Conservation (phyloP, 163 green algal genomes). For the Volvox carteri region DNA sequence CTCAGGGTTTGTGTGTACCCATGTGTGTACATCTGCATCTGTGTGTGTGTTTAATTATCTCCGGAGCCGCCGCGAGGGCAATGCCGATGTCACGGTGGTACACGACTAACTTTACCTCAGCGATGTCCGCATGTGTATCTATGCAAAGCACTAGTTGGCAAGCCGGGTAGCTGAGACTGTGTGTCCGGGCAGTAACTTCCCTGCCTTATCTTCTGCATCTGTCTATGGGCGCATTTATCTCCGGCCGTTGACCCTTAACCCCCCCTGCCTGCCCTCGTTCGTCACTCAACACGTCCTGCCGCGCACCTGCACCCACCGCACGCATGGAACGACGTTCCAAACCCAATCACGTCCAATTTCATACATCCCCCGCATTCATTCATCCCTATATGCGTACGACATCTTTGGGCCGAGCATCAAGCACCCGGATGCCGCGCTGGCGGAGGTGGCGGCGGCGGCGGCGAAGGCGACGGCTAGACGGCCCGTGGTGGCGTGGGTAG, state of each 20-base stretch:
- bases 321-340: not conserved
- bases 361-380: not conserved
- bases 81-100: too few relatives aligned
- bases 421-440: not conserved
- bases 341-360: not conserved
- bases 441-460: not conserved
- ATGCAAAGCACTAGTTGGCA: not conserved
- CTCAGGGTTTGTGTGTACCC: not conserved
- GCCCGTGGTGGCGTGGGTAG: slow-evolving; percentile 15
- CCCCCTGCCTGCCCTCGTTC: not conserved
- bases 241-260: not conserved
- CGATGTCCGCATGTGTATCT: not conserved
- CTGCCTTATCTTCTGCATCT: too few relatives aligned
- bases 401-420: slow-evolving; percentile 20
- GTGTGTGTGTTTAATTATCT: not conserved
- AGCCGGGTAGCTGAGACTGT: not conserved
- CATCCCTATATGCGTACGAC: slow-evolving; percentile 35
- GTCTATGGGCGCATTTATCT: not conserved
- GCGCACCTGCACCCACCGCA: too few relatives aligned
- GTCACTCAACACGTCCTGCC: not conserved
- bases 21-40: not conserved
- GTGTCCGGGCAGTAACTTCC: not conserved
- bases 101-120: too few relatives aligned
- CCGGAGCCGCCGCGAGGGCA: too few relatives aligned
- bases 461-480: not conserved